Percentiles rank a stretch among this genome's conserved stretches.
These are phyloP conservation scores for Salix udensis DNA, from an alignment of 345 rosid genomes.

Conservation along the genomic window DNA sequence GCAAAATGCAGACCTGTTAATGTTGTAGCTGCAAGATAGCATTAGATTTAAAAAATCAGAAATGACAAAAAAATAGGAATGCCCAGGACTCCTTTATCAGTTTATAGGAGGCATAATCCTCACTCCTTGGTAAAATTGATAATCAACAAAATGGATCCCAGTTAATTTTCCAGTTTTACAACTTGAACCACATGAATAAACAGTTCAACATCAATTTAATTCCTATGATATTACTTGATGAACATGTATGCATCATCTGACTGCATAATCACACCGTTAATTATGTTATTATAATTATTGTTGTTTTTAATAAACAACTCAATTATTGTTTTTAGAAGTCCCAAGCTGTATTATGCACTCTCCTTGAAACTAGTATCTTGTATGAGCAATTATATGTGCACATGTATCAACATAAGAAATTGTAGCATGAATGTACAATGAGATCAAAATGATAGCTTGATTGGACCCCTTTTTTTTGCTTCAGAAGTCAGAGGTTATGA, in stretches of 20 bases:
- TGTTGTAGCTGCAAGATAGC: constrained; percentile 75
- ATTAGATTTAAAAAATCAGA: constrained; percentile 23
- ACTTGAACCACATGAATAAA: neutral
- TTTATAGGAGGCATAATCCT: neutral
- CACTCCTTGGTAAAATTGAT: neutral
- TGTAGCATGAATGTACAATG: neutral
- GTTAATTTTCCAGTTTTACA: neutral
- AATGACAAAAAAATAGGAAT: neutral
- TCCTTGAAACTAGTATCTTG: neutral
- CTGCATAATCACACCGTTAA: too few relatives aligned
- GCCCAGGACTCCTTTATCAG: neutral
- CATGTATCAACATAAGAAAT: neutral
- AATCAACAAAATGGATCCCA: too few relatives aligned
- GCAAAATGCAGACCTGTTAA: constrained; percentile 97
- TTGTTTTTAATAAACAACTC: neutral
- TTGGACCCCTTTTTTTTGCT: neutral
- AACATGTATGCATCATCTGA: neutral
- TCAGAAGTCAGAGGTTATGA: neutral
- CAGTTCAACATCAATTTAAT: neutral
- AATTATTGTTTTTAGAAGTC: neutral
- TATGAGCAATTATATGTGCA: neutral
- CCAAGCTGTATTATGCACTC: neutral
- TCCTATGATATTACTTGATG: neutral
- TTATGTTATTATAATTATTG: neutral
- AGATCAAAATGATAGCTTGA: neutral